A percentile compares a stretch with the other conserved stretches of the same genome.
These are phyloP conservation scores for Fusarium sp. DNA, from an alignment of 2,329 filamentous ascomycete species.

Conservation along the genomic window DNA sequence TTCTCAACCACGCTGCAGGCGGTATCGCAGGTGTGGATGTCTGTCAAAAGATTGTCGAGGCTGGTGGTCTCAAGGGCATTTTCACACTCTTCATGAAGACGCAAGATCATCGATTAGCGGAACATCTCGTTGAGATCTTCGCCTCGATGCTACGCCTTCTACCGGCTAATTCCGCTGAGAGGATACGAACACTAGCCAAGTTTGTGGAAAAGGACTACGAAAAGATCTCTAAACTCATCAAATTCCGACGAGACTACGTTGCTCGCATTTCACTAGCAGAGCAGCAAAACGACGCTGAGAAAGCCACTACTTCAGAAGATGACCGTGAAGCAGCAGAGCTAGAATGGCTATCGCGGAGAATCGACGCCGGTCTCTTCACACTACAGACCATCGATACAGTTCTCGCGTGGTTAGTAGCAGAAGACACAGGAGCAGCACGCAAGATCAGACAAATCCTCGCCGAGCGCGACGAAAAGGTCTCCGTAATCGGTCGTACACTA, in stretches of 20 bases:
- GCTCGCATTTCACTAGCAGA: constrained; percentile 63
- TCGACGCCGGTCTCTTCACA: constrained; percentile 86
- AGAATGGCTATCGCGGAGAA: constrained; percentile 76
- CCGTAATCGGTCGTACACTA: constrained; percentile 71
- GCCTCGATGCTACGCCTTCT: constrained; percentile 81
- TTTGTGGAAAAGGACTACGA: constrained; percentile 95
- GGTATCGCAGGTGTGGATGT: constrained; percentile 61
- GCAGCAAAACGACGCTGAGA: constrained; percentile 56
- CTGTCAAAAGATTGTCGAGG: constrained; percentile 80
- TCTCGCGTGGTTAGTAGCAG: constrained; percentile 88
- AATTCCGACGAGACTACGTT: constrained; percentile 75
- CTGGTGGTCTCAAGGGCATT: constrained; percentile 81
- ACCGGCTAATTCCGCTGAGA: constrained; percentile 76
- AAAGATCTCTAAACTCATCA: constrained; percentile 78
- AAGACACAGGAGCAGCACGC: constrained; percentile 78
- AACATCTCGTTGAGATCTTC: constrained; percentile 87
- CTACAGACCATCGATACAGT: constrained; percentile 85
- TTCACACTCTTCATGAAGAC: constrained; percentile 92
- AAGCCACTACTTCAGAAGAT: constrained; percentile 18
- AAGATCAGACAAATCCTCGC: constrained; percentile 71
- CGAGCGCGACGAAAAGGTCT: constrained; percentile 72
- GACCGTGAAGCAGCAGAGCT: constrained; percentile 63
- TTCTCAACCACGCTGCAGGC: constrained; percentile 82
- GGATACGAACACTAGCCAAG: constrained; percentile 88
- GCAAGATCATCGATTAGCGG: constrained; percentile 71